Evolutionary conservation across 306 rosid genomes (phyloP), one percentile per base, ranked within the genome.

Genomic region (Pterocarpus santalinus): DNA sequence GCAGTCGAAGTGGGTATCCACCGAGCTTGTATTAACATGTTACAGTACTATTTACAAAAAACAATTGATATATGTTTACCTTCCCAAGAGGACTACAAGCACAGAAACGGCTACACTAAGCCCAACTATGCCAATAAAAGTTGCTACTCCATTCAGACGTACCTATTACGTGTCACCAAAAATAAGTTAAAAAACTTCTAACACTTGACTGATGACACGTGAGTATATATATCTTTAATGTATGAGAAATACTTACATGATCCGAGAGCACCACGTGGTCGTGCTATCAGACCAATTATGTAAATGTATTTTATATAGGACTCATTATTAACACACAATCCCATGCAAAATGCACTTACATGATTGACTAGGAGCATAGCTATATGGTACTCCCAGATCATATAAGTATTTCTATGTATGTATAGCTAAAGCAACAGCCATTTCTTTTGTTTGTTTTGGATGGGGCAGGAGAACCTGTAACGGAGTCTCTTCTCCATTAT

Each of bases 401-500:
- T 22, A 22, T 22, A 22, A 22, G 28, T 22, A 1, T 22, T 22
- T 22, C 28, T 22, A 0, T 22, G 28, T 22, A 22, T 22, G 28
- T 22, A 22, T 22, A 22, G 28, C 28, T 22, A 22, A 22, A 22
- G 28, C 28, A 22, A 22, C 28, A 22, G 28, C 28, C 28, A 22
- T 22, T 22, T 22, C 28, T 22, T 22, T 22, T 22, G 28, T 22
- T 22, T 22, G 28, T 22, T 64, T 66, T 41, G 34, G 65, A 81
- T 69, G 61, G 72, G 63, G 55, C 72, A 57, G 34, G n/a, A 32
- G 17, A 32, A 95, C 99, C 99, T 95, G 99, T 77, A 95, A 87
- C 7, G 99, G 99, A 82, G 99, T 95, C 91, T 95, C 99, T 90
- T 95, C 97, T 55, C 98, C 99, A 1, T 84, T 95, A 79, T 95